These are phyloP conservation scores for Hamamelis virginiana DNA, from an alignment of 164 flowering plant genomes.

Conservation along the genomic window DNA sequence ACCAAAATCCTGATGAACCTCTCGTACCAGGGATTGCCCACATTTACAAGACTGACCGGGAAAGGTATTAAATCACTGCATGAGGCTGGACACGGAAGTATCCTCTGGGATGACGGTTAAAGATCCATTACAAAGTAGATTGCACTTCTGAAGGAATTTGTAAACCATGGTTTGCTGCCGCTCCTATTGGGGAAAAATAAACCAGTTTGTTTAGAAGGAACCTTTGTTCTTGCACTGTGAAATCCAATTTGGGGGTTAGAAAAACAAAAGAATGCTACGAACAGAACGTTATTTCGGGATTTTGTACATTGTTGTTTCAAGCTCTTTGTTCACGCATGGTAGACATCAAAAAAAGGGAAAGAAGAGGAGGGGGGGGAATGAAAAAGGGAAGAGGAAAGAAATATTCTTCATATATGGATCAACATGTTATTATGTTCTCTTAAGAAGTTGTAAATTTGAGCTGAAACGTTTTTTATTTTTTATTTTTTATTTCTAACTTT, in stretches of 20 bases:
- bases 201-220: too few species aligned
- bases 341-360: too few species aligned
- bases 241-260: not conserved
- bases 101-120: conserved; percentile 25
- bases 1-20: conserved; percentile 59
- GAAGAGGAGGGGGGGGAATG: too few species aligned
- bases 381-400: too few species aligned
- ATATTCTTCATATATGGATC: too few species aligned
- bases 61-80: conserved; percentile 39
- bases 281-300: not conserved
- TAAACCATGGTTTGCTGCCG: too few species aligned
- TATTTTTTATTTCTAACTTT: too few species aligned
- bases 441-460: too few species aligned
- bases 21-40: conserved; percentile 66
- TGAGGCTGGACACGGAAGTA: conserved; percentile 37
- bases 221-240: not conserved
- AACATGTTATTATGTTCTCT: too few species aligned
- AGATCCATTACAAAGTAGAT: not conserved
- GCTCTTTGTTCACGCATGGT: not conserved
- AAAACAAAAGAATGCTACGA: not conserved
- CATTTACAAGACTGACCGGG: conserved; percentile 54
- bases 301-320: not conserved
- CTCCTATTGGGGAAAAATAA: too few species aligned
- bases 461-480: too few species aligned
- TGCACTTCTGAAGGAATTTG: too few species aligned